A percentile compares a stretch with the other conserved stretches of the same genome.
Evolutionary conservation across 2,329 filamentous ascomycete species (phyloP).

Genomic region (Dactylella cylindrospora): DNA sequence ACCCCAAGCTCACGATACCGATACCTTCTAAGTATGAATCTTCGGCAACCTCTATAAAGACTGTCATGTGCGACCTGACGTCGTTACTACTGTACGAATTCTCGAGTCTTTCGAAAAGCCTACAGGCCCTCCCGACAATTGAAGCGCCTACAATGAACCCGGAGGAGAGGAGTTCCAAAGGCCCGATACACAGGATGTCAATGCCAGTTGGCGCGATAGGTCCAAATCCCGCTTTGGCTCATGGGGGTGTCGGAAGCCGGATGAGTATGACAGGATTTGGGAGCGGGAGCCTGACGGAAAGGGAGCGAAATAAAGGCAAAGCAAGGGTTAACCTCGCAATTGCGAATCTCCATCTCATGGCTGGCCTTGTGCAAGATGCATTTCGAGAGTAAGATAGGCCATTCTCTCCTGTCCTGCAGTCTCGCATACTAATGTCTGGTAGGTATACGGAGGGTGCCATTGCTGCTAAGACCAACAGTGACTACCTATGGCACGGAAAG

Average conservation of each 20-base stretch:
- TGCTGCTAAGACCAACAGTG: slow-evolving; percentile 74
- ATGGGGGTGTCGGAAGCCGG: slow-evolving; percentile 49
- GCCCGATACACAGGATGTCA: slow-evolving; percentile 69
- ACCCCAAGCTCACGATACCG: slow-evolving; percentile 62
- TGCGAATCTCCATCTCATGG: slow-evolving; percentile 82
- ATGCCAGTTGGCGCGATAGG: slow-evolving; percentile 67
- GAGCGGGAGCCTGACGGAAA: slow-evolving; percentile 69
- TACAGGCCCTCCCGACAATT: slow-evolving; percentile 72
- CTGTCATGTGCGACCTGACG: slow-evolving; percentile 76
- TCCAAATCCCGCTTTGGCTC: slow-evolving; percentile 62
- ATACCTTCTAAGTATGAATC: slow-evolving; percentile 70
- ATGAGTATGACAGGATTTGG: slow-evolving; percentile 69
- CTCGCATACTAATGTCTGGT: slow-evolving; percentile 4
- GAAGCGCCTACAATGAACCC: slow-evolving; percentile 69
- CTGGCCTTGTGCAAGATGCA: slow-evolving; percentile 86
- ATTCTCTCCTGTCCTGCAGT: background rate
- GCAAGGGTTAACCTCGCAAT: slow-evolving; percentile 76
- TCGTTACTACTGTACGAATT: slow-evolving; percentile 73
- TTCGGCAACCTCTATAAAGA: slow-evolving; percentile 77
- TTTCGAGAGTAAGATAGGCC: slow-evolving; percentile 62
- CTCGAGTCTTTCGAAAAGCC: slow-evolving; percentile 70
- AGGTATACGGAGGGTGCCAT: slow-evolving; percentile 72
- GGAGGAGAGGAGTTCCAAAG: slow-evolving; percentile 47
- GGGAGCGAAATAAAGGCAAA: slow-evolving; percentile 77
- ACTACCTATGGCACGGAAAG: slow-evolving; percentile 97